Conservation (phyloP, 2,329 filamentous ascomycete species). For the Scedosporium dehoogii region DNA sequence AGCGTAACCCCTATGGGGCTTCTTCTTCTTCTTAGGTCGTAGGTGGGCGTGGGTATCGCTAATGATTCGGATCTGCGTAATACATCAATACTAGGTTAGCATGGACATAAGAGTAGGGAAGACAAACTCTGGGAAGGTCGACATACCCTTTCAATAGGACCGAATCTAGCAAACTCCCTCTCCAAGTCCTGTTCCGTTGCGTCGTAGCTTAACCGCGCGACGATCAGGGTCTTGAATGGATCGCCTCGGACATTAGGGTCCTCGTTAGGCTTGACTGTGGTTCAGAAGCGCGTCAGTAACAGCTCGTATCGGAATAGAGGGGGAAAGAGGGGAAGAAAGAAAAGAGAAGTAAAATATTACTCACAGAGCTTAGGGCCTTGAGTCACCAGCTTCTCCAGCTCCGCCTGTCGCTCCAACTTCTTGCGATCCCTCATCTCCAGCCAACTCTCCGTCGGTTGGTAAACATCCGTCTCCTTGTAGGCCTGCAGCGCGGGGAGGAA, state of each 20-base stretch:
- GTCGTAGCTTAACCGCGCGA: slow-evolving; percentile 82
- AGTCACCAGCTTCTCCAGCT: slow-evolving; percentile 50
- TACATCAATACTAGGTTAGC: slow-evolving; percentile 13
- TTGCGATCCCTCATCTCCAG: slow-evolving; percentile 77
- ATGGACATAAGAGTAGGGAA: background rate
- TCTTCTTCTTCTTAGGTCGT: slow-evolving; percentile 68
- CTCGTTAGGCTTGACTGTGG: slow-evolving; percentile 65
- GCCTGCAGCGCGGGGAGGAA: slow-evolving; percentile 65
- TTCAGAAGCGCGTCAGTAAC: slow-evolving; percentile 11
- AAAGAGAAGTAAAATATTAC: slow-evolving; percentile 12
- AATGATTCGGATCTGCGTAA: slow-evolving; percentile 70
- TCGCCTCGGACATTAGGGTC: slow-evolving; percentile 88
- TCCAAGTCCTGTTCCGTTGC: slow-evolving; percentile 84
- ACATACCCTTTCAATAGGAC: slow-evolving; percentile 81
- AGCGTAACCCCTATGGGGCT: slow-evolving; percentile 80
- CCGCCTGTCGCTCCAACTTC: slow-evolving; percentile 67
- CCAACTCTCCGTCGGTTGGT: slow-evolving; percentile 84
- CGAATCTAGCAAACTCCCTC: slow-evolving; percentile 86
- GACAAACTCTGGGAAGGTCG: background rate
- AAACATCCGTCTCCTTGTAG: slow-evolving; percentile 69
- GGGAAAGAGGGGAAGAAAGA: background rate
- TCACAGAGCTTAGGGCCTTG: slow-evolving; percentile 58
- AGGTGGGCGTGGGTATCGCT: slow-evolving; percentile 61
- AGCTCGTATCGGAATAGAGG: slow-evolving; percentile 7
- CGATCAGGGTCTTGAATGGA: slow-evolving; percentile 89